Evolutionary conservation across 305 asterid species (phyloP), one percentile per base, ranked within the genome.

Genomic region (Lippia alba): DNA sequence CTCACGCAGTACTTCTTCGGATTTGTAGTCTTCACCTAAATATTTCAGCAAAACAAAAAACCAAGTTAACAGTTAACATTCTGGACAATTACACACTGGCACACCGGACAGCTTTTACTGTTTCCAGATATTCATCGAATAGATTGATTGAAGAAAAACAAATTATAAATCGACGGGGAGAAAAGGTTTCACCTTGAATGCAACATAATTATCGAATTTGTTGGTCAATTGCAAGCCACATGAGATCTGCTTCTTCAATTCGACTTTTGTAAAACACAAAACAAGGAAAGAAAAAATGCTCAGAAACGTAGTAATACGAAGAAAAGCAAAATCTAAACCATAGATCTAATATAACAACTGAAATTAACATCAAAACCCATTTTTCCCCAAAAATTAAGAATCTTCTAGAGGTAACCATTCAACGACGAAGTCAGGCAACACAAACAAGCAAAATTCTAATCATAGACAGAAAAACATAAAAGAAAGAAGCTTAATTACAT

Each of bases 1-100:
- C 93, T 81, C 80, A 89, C 96, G 70, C 93, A 89, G 69, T 89
- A 89, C 87, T 87, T 89, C 85, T 85, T 89, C 12, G 93, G 93
- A 75, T 89, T 89, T 46, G 96, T 89, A 33, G 96, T 89, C 74
- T 87, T 89, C 76, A 87, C 93, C 96, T 89, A 83, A 54, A 73
- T 59, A 69, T 32, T 68, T 39, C 51, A 60, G 59, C 20, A 33
- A 66, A 58, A 12, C 61, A 48, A 39, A 58, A 12, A 16, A 61
- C 4, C 19, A 54, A 10, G 33, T n/a, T 50, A 60, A 50, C 63
- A 48, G 44, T 66, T 60, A 19, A 65, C 46, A 54, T 30, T 33
- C 11, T 50, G 46, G 39, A 24, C 11, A 57, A 36, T 8, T 33
- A 3, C 30, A 24, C 30, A 24, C 30, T 1, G 30, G 30, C 30